Percentiles rank a stretch among this genome's conserved stretches.
These are phyloP conservation scores for Lentinula guzmanii DNA, from an alignment of 768 basidiomycete genomes.

Conservation along the genomic window DNA sequence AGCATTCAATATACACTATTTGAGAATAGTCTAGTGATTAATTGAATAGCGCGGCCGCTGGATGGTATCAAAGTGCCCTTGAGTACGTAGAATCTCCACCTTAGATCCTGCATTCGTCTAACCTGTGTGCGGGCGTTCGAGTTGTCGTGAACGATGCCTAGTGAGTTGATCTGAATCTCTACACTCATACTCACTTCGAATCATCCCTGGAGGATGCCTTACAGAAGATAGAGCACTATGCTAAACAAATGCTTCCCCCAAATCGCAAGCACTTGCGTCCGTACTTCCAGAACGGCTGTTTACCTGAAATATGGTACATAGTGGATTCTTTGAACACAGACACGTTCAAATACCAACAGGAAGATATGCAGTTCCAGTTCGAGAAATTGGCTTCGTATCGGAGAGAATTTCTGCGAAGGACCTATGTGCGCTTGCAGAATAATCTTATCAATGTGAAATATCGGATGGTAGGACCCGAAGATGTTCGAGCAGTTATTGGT, in stretches of 20 bases:
- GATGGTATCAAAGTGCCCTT: constrained; percentile 21
- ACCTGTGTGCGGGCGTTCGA: neutral
- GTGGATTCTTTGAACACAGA: constrained; percentile 11
- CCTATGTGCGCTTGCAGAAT: neutral
- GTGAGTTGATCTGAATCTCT: neutral
- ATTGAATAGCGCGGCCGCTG: constrained; percentile 18
- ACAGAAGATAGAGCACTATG: neutral
- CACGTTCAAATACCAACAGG: constrained; percentile 11
- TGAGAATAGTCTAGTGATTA: neutral
- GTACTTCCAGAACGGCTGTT: constrained; percentile 10
- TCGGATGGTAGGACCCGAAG: constrained; percentile 10
- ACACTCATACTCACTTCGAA: neutral
- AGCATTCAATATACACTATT: constrained; percentile 7
- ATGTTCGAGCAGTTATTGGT: constrained; percentile 10
- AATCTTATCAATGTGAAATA: constrained; percentile 8
- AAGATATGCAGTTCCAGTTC: constrained; percentile 5
- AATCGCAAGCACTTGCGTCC: constrained; percentile 7
- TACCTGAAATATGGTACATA: constrained; percentile 10
- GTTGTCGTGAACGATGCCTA: constrained; percentile 10
- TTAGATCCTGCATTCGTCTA: neutral
- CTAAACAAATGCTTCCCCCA: neutral
- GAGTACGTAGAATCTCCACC: constrained; percentile 8
- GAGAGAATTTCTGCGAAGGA: constrained; percentile 5
- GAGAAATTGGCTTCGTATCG: constrained; percentile 6
- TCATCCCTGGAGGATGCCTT: neutral